These are phyloP conservation scores for Metschnikowia continentalis DNA, from an alignment of 805 yeast species.

Conservation along the genomic window DNA sequence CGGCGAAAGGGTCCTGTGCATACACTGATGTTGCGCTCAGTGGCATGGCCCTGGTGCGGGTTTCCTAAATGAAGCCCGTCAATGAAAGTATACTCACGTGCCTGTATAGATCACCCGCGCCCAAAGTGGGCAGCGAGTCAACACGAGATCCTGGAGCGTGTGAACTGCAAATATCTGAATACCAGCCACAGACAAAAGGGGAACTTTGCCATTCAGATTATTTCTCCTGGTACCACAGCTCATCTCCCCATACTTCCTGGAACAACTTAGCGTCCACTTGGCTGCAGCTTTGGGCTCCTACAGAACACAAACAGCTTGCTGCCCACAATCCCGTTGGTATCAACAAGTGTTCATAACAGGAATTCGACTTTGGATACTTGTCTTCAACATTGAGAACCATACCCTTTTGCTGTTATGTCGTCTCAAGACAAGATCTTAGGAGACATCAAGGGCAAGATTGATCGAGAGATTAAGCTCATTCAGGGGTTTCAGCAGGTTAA, in stretches of 20 bases:
- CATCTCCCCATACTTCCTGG: background rate
- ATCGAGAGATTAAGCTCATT: constrained; percentile 81
- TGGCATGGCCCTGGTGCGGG: background rate
- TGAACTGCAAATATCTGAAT: background rate
- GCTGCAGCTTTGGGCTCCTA: background rate
- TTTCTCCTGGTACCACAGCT: background rate
- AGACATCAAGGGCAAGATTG: constrained; percentile 82
- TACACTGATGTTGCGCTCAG: background rate
- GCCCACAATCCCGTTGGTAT: background rate
- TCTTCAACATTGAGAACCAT: background rate
- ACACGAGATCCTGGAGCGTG: constrained; percentile 1
- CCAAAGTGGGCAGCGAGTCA: constrained; percentile 2
- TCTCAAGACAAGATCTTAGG: constrained; percentile 35
- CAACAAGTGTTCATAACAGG: background rate
- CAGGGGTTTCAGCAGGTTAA: constrained; percentile 81
- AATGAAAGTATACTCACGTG: constrained; percentile 1
- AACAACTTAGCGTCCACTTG: background rate
- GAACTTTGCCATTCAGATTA: background rate
- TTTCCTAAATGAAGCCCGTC: background rate
- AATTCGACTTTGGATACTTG: background rate
- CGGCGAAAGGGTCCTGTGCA: background rate
- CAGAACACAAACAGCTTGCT: constrained; percentile 1
- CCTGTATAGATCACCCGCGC: constrained; percentile 4
- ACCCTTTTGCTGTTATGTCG: constrained; percentile 8
- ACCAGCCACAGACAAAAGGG: background rate